Evolutionary conservation across 1,139 yeast genomes (phyloP).

Genomic region (Torulaspora pretoriensis): DNA sequence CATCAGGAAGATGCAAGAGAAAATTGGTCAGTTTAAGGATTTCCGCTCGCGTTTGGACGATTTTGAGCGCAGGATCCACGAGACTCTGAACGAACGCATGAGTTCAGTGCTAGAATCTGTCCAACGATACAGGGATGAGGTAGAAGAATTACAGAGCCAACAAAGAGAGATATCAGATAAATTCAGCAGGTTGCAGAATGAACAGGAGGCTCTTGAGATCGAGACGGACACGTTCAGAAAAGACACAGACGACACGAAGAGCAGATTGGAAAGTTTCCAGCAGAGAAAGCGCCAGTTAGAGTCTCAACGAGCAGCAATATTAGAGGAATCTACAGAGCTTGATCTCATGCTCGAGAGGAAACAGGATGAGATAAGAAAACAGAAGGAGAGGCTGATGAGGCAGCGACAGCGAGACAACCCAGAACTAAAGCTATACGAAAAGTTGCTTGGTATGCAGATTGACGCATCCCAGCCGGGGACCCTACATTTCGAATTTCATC

Average conservation of each 20-base stretch:
- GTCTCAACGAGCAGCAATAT: slow-evolving; percentile 18
- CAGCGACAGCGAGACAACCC: slow-evolving; percentile 27
- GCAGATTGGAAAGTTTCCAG: slow-evolving; percentile 23
- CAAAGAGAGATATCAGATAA: slow-evolving; percentile 25
- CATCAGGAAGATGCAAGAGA: slow-evolving; percentile 2
- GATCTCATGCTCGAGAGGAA: slow-evolving; percentile 23
- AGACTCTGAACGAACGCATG: slow-evolving; percentile 27
- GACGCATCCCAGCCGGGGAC: slow-evolving; percentile 25
- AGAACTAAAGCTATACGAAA: slow-evolving; percentile 30
- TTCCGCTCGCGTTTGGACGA: slow-evolving; percentile 29
- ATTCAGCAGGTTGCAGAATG: slow-evolving; percentile 36
- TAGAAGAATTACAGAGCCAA: slow-evolving; percentile 16
- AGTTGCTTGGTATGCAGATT: slow-evolving; percentile 27
- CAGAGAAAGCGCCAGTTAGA: slow-evolving; percentile 21
- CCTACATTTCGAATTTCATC: slow-evolving; percentile 24
- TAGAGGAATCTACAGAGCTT: slow-evolving; percentile 21
- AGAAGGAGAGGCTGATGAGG: slow-evolving; percentile 23
- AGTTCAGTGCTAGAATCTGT: slow-evolving; percentile 22
- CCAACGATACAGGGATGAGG: slow-evolving; percentile 24
- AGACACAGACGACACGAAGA: slow-evolving; percentile 22
- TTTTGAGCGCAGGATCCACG: slow-evolving; percentile 28
- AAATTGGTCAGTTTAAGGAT: slow-evolving; percentile 19
- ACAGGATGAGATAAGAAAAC: slow-evolving; percentile 26
- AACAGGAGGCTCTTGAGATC: slow-evolving; percentile 26
- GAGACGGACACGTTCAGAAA: slow-evolving; percentile 18